Evolutionary conservation across 164 flowering plant species (phyloP).

Genomic region (Berberis vulgaris): DNA sequence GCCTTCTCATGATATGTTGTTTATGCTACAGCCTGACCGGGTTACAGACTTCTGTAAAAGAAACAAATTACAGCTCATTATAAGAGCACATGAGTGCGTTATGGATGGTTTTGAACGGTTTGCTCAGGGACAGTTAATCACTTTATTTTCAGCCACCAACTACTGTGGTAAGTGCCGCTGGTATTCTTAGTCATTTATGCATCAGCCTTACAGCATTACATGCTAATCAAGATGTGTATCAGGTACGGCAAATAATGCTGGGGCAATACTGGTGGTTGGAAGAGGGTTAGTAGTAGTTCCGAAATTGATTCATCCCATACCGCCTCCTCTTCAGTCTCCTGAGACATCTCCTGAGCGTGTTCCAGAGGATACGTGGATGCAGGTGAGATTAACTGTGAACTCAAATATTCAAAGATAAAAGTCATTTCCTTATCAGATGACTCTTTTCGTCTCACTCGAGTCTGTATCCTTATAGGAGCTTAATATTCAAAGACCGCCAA

Average conservation of each 20-base stretch:
- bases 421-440: background rate
- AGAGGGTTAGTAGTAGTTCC: conserved; percentile 93
- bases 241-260: conserved; percentile 99
- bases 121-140: conserved; percentile 97
- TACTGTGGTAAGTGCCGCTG: conserved; percentile 67
- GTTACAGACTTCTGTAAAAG: conserved; percentile 92
- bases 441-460: background rate
- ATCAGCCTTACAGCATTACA: background rate
- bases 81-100: conserved; percentile 98
- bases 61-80: conserved; percentile 88
- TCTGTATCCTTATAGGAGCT: conserved; percentile 51
- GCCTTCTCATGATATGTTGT: background rate
- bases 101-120: conserved; percentile 99
- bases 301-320: conserved; percentile 93
- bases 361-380: conserved; percentile 87
- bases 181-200: background rate
- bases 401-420: background rate
- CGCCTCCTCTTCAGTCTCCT: conserved; percentile 94
- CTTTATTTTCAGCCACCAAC: conserved; percentile 96
- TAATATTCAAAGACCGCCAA: conserved; percentile 94
- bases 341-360: conserved; percentile 86
- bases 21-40: conserved; percentile 78
- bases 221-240: conserved; percentile 8
- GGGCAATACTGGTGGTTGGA: conserved; percentile 89
- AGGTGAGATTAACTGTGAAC: conserved; percentile 31